Evolutionary conservation across 257 asterid species (phyloP).

Genomic region (Penstemon davidsonii): DNA sequence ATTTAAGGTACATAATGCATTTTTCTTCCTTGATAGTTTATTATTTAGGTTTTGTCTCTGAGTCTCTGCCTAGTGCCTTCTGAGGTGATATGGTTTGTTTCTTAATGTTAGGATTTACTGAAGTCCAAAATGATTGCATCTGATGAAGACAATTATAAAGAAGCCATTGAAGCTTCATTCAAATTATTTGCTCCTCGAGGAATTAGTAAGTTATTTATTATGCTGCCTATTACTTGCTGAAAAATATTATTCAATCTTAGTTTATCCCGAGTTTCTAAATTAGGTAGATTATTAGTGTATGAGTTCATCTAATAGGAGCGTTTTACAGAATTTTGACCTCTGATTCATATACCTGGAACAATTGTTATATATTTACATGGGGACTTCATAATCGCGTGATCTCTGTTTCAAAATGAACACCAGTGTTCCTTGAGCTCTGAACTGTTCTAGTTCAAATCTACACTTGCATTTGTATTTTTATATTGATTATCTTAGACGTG

Average conservation of each 20-base stretch:
- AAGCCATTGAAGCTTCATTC: constrained; percentile 90
- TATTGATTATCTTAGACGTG: background rate
- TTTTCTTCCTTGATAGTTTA: constrained; percentile 15
- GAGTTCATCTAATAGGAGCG: background rate
- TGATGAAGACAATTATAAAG: constrained; percentile 95
- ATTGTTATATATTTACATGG: background rate
- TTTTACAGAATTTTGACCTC: background rate
- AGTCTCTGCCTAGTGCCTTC: constrained; percentile 21
- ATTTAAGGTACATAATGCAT: constrained; percentile 62
- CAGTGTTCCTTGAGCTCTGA: background rate
- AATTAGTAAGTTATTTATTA: constrained; percentile 62
- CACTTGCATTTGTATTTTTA: background rate
- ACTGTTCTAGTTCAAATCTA: background rate
- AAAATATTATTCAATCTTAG: background rate
- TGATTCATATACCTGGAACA: constrained; percentile 2
- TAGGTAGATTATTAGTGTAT: background rate
- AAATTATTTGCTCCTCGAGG: constrained; percentile 88
- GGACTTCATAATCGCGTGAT: no score
- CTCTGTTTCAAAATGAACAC: background rate
- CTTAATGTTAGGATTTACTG: constrained; percentile 64
- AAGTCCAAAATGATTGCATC: constrained; percentile 71
- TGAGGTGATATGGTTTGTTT: constrained; percentile 35
- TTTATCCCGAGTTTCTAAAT: background rate
- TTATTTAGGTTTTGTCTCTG: constrained; percentile 12
- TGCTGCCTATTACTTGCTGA: background rate